Conservation (phyloP, 441 rosid genomes). For the Daphne laureola region DNA sequence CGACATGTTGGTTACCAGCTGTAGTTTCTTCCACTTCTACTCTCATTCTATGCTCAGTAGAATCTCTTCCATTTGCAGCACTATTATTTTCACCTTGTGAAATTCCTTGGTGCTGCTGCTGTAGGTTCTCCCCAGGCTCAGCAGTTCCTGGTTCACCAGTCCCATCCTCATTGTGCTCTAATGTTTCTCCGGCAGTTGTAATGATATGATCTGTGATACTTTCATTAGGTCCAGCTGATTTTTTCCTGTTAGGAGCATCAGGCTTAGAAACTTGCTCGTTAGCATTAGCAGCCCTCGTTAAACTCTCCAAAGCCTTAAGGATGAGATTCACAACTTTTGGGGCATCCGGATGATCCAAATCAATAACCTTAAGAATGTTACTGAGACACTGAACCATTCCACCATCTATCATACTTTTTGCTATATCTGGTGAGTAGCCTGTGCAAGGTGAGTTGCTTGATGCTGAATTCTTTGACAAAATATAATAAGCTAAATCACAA, state of each 20-base stretch:
- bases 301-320: slow-evolving; percentile 80
- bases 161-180: slow-evolving; percentile 40
- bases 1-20: slow-evolving; percentile 46
- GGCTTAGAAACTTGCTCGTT: slow-evolving; percentile 68
- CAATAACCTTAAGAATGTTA: slow-evolving; percentile 74
- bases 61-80: slow-evolving; percentile 38
- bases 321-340: slow-evolving; percentile 82
- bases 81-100: slow-evolving; percentile 40
- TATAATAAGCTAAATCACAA: slow-evolving; percentile 67
- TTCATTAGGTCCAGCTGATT: slow-evolving; percentile 36
- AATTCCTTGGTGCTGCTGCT: slow-evolving; percentile 41
- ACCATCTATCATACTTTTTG: slow-evolving; percentile 96
- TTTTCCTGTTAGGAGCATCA: slow-evolving; percentile 65
- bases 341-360: slow-evolving; percentile 97
- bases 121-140: slow-evolving; percentile 40
- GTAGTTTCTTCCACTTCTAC: slow-evolving; percentile 55
- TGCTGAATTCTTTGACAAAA: slow-evolving; percentile 84
- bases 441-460: slow-evolving; percentile 77
- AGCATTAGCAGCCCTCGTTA: slow-evolving; percentile 93
- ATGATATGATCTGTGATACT: slow-evolving; percentile 43
- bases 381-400: slow-evolving; percentile 80
- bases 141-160: slow-evolving; percentile 40
- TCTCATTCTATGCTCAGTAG: slow-evolving; percentile 68
- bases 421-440: slow-evolving; percentile 91
- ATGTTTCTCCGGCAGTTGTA: slow-evolving; percentile 35